Percentiles rank a stretch among this genome's conserved stretches.
Conservation (phyloP, 495 filamentous ascomycete species). For the Niebla homalea region DNA sequence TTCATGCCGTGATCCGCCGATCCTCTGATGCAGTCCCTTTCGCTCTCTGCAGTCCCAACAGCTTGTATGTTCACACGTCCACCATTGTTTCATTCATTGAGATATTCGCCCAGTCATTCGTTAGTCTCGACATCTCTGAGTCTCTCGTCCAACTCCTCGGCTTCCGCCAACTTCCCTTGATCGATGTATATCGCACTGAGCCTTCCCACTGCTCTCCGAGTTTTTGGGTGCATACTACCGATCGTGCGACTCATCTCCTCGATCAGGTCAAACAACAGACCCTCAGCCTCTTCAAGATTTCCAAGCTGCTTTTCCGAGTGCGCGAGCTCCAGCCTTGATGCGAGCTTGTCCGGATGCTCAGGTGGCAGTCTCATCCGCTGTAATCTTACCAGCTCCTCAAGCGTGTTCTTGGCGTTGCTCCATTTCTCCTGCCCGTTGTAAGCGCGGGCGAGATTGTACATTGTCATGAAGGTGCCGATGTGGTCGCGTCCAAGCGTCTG, state of each 20-base stretch:
- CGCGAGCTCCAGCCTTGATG: constrained; percentile 7
- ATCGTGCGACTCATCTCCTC: constrained; percentile 1
- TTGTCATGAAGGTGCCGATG: constrained; percentile 22
- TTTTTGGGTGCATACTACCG: background rate
- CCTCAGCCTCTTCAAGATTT: constrained; percentile 7
- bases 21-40: no score
- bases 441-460: constrained; percentile 21
- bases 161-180: constrained; percentile 1
- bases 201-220: constrained; percentile 3
- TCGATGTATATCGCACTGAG: constrained; percentile 5
- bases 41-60: no score
- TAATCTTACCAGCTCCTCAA: constrained; percentile 8
- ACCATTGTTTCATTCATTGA: no score
- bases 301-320: constrained; percentile 8
- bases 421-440: constrained; percentile 17
- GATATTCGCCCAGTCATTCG: no score
- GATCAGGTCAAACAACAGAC: constrained; percentile 5
- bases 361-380: background rate
- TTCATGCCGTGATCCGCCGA: no score
- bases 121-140: background rate
- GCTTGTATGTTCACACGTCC: no score
- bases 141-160: background rate
- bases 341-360: constrained; percentile 8
- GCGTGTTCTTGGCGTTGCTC: constrained; percentile 11
- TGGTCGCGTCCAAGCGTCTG: constrained; percentile 19